Evolutionary conservation across 768 basidiomycete genomes (phyloP).

Genomic region (Termitomyces heimii): DNA sequence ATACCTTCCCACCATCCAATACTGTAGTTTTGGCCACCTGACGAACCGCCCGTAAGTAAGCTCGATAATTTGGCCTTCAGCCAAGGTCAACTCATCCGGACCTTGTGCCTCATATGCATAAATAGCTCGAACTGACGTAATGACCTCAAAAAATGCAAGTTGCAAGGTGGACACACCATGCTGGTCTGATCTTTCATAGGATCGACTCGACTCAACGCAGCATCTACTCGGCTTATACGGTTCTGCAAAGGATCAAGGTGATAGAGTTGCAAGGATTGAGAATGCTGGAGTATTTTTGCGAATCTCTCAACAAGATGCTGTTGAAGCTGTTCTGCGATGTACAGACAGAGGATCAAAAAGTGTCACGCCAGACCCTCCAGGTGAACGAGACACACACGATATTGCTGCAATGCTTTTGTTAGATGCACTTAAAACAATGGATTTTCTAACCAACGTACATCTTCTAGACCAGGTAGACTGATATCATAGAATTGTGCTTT

Average conservation of each 20-base stretch:
- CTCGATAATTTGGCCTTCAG: conserved; percentile 56
- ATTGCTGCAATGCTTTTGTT: conserved; percentile 41
- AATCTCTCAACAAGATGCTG: conserved; percentile 53
- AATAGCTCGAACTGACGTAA: conserved; percentile 64
- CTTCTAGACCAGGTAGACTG: conserved; percentile 63
- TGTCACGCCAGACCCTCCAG: neutral
- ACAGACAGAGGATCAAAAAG: neutral
- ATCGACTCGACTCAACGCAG: conserved; percentile 46
- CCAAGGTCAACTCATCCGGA: conserved; percentile 59
- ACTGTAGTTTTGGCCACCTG: conserved; percentile 60
- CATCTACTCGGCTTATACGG: conserved; percentile 40
- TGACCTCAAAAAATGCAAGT: conserved; percentile 2
- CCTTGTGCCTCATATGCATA: conserved; percentile 77
- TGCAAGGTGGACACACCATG: conserved; percentile 39
- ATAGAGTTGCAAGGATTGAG: conserved; percentile 50
- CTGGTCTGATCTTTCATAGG: conserved; percentile 54
- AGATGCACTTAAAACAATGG: neutral
- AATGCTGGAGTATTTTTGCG: conserved; percentile 46
- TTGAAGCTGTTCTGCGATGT: conserved; percentile 63
- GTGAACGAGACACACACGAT: conserved; percentile 38
- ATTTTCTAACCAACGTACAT: conserved; percentile 41
- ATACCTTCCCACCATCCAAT: conserved; percentile 88
- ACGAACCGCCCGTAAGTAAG: conserved; percentile 61
- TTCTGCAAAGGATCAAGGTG: conserved; percentile 57
- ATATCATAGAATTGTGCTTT: conserved; percentile 69